Base-by-base conservation (phyloP, 371 early-diverging fungal genomes). In the Thermomucor indicae-seudaticae region DNA sequence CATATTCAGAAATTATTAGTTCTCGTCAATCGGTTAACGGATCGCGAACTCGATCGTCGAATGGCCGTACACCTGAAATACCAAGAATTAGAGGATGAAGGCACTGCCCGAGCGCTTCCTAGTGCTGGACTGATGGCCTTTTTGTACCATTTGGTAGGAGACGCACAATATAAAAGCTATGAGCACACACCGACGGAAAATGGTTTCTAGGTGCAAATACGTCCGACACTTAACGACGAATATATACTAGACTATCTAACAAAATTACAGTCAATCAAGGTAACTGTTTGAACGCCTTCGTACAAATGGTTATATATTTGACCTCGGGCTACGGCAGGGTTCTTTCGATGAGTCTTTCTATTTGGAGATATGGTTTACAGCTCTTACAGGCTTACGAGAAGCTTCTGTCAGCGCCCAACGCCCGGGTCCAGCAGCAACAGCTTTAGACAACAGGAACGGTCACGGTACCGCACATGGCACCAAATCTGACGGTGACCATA, bases 1-100 rank as follows among this genome's bases (percentile, higher is more conserved):
- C 39, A 56, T 20, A 62, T 75, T 4, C 75, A 75, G 22, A 64
- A 63, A 32, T 19, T 67, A 5, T 41, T 69, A 14, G 41, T 60
- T 16, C 42, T 69, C 8, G 51, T 75, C 14, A 65, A 65, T 23
- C 60, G 69, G n/a, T 45, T 76, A 12, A 64, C 71, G 1, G 73
- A 76, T 25, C 49, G 69, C 24, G 64, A 72, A 28, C 32, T 66
- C 6, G 73, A 72, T 31, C 60, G 62, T 31, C 47, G 62, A 12
- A 62, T 70, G 62, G 71, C 71, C 2, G 72, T 72, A 0, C 77
- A 76, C 51, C 65, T 76, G 61, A 72, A 72, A 32, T 76, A 76
- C 42, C 77, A 72, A 34, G 73, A 76, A 48, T 47, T 76, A 29
- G 77, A 76, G 29, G 77, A 76, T 52, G 77, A 76, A 53, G 77